phyloP scores from a whole-genome alignment of 1,139 yeast genomes.

The Sugiyamaella pinicola region DNA sequence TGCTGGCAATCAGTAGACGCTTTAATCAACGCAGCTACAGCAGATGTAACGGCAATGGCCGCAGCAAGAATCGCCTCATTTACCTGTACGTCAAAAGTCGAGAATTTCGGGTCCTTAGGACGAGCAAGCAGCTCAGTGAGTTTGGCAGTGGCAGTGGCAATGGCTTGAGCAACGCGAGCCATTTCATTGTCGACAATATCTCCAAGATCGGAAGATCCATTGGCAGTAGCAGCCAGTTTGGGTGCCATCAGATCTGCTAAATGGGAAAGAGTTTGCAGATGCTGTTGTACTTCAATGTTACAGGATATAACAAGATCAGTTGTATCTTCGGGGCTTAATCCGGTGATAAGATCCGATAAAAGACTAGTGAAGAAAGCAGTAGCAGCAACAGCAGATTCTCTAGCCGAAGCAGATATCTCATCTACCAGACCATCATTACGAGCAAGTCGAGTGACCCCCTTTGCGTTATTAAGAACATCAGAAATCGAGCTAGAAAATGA shows the following conservation, averaged over 20 bases:
- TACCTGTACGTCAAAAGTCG: constrained; percentile 65
- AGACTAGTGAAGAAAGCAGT: constrained; percentile 65
- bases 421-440: constrained; percentile 57
- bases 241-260: constrained; percentile 63
- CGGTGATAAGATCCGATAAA: constrained; percentile 54
- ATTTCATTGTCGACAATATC: constrained; percentile 72
- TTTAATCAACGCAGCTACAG: constrained; percentile 69
- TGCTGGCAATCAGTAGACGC: constrained; percentile 83
- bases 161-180: constrained; percentile 69
- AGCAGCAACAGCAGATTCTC: constrained; percentile 61
- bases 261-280: constrained; percentile 60
- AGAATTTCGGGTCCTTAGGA: constrained; percentile 55
- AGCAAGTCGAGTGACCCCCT: constrained; percentile 64
- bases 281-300: constrained; percentile 72
- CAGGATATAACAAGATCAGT: constrained; percentile 76
- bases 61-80: constrained; percentile 78
- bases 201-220: constrained; percentile 53
- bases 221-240: constrained; percentile 43
- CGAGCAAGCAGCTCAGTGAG: constrained; percentile 55
- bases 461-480: constrained; percentile 68
- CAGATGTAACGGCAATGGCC: constrained; percentile 79
- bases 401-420: constrained; percentile 51
- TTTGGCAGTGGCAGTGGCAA: constrained; percentile 65
- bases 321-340: constrained; percentile 62
- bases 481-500: constrained; percentile 65